Evolutionary conservation across 257 asterid genomes (phyloP), one percentile per base, ranked within the genome.

Genomic region (Nicotiana paniculata): DNA sequence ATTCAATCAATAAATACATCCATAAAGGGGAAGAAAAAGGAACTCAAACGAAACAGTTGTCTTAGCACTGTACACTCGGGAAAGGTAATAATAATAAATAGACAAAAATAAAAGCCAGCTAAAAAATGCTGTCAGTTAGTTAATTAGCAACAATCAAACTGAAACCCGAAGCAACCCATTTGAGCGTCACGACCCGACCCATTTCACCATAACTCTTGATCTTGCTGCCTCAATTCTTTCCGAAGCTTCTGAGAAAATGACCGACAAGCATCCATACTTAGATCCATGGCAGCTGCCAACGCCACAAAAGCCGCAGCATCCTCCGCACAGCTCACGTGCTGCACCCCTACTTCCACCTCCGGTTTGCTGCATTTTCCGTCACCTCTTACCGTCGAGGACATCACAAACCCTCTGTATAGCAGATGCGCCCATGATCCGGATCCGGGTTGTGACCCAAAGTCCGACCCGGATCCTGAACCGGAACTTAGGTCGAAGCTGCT

Each of bases 241-340:
- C 98, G 87, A 59, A 95, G 93, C 89, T 89, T 96, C 53, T 89
- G 90, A 0, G 98, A 92, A 70, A 96, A 96, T 58, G 90, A 85
- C 67, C 89, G 85, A 46, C 97, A 93, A 77, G 99, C 99, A 76
- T 96, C 99, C 94, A 96, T 88, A 82, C 98, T 96, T 1, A 94
- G 88, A 84, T 94, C 98, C 95, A 96, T 86, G 1, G 99, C 99
- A 3, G 98, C 98, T 0, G 99, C 97, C 88, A 96, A 81, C 2
- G 99, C 99, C 85, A 96, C 98, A 8, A 94, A 96, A 1, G 92
- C 98, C 4, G 99, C 99, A 0, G 98, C 99, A 57, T 94, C 99
- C 93, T 94, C 99, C 4, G 98, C 81, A 92, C 99, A 96, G 11
- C 88, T 81, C 90, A 96, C 98, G 79, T 96, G 99, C 37, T 92